Evolutionary conservation across 2,329 filamentous ascomycete species (phyloP), one percentile per base, ranked within the genome.

Genomic region (Cordyceps cicadae): DNA sequence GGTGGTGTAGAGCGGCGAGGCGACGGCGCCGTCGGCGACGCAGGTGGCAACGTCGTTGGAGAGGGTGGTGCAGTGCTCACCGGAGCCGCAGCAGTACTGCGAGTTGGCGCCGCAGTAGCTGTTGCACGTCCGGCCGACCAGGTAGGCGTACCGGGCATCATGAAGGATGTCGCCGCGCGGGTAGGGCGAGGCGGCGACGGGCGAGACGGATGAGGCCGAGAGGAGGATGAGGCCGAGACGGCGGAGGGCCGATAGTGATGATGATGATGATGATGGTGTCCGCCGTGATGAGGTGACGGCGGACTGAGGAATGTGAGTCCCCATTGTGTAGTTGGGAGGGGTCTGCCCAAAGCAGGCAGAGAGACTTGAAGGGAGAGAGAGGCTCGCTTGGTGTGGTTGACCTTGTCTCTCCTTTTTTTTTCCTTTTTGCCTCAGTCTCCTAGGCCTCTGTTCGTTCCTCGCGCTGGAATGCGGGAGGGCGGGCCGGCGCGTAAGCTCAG

Each of bases 61-160:
- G 9, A 74, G 61, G 6, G 83, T 86, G 61, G 76, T 79, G 75
- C 84, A 86, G 37, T 72, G 67, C 67, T 82, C 71, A 58, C 74
- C 75, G 59, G 71, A 65, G 24, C 69, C 70, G 67, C 84, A 87
- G 73, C 83, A 86, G 70, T 79, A 79, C 69, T 82, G 77, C 66
- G 79, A 79, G 59, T 82, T 72, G 56, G 73, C 70, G 63, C 84
- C 83, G 71, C 84, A 87, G 71, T 79, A 79, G 41, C 76, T 70
- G 51, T 71, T 75, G 73, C 83, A 85, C 60, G 69, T 71, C 63
- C 81, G 77, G 21, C 71, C 73, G 73, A 78, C 74, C 46, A 85
- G 76, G 63, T 76, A 83, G 60, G 78, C 78, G 66, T 75, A 78
- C 65, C 80, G 81, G 34, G 65, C 62, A 67, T 78, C 77, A 66